Evolutionary conservation across 768 basidiomycete species (phyloP), one percentile per base, ranked within the genome.

Genomic region (Polyporus arcularius): DNA sequence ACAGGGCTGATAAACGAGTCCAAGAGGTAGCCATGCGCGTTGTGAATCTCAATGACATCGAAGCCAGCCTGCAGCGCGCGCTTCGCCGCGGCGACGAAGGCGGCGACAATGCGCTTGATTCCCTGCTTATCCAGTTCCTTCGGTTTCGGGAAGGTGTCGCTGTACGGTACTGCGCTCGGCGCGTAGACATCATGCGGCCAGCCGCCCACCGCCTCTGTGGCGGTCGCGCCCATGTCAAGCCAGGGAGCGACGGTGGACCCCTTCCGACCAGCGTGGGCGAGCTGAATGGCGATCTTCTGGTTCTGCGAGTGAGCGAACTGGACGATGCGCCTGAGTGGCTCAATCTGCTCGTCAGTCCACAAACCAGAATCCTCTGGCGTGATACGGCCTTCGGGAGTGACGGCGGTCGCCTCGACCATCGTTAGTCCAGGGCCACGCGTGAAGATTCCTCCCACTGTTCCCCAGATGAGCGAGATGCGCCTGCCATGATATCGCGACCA

Each of bases 221-320:
- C 82, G 10, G 66, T 52, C 9, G 54, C 58, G 35, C 88, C 84
- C 65, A 81, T 61, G 14, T 81, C 50, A 21, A 88, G 70, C 87
- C 87, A 92, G 0, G 88, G 86, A 0, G 85, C 80, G 16, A 82
- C 71, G 0, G 80, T 85, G 7, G 84, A 85, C 0, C 84, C 88
- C 70, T 92, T 92, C 12, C 90, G 78, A 0, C 90, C 90, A 0
- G 89, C 88, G 63, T 92, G 90, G 0, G 81, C 86, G 9, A 92
- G 81, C 68, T 93, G 92, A 50, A 92, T 86, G 14, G 78, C 90
- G n/a, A 92, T 81, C 50, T 85, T 85, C 68, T 87, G 84, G 49
- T 79, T 82, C 65, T 87, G 86, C 0, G 84, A 82, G 67, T 89
- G 87, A 14, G 87, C 87, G 55, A 90, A 89, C 57, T 87, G 82